Base-by-base conservation (phyloP, 805 yeast genomes). In the Saturnispora saitoi region DNA sequence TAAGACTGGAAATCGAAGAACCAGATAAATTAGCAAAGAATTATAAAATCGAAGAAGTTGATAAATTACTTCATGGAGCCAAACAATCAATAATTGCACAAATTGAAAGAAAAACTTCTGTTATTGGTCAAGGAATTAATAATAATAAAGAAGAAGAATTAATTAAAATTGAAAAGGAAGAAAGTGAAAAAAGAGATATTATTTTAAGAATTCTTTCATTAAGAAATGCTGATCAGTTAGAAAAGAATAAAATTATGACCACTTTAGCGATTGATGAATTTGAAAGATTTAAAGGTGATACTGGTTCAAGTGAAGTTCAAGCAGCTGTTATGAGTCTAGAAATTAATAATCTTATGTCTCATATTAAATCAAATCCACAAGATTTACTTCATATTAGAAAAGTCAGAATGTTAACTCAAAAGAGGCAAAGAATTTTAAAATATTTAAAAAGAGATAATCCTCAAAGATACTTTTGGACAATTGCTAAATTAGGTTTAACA, bases 231-330 rank as follows among this genome's bases (percentile, higher is more conserved):
- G 73, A 74, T 55, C 73, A 74, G 45, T 62, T 66, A 17, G 89
- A 86, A 54, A 70, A 72, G 49, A 70, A 74, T 58, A 77, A 78
- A 54, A 63, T 77, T 55, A 84, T 87, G 28, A 70, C 78, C 2
- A 67, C 68, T 42, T 64, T 83, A 42, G 96, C 97, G 1, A 73
- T 79, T 45, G 68, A 76, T 56, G 97, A 91, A 68, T 90, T 91
- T 65, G 81, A 79, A 57, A 75, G 95, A 59, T 73, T 76, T 54
- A 88, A 81, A 42, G 96, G 95, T 47, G 98, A 93, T 64, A 86
- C 96, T 1, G 97, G 95, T 3, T 86, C 96, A 2, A 80, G 95
- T 47, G 98, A 91, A 68, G 96, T 90, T 24, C 97, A 90, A 67
- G 96, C 98, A 2, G 98, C 97, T 2, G 76, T 86, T 26, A 69